Percentiles rank a stretch among this genome's conserved stretches.
These are phyloP conservation scores for Galeopsis tetrahit DNA, from an alignment of 257 asterid species.

Conservation along the genomic window DNA sequence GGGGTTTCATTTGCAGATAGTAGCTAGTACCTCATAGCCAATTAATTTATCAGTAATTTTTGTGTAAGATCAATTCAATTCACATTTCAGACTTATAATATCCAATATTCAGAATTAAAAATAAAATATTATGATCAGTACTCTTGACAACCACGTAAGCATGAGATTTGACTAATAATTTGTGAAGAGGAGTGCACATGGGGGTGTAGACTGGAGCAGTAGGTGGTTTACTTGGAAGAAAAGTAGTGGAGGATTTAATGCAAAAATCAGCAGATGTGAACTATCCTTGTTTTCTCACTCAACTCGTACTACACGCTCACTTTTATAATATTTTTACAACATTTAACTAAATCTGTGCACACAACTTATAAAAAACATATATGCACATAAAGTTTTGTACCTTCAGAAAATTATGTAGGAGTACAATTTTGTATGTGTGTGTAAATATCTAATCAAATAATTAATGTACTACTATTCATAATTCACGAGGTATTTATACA, in stretches of 20 bases:
- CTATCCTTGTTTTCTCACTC: conserved; percentile 33
- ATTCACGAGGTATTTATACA: too few species aligned
- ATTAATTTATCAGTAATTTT: too few species aligned
- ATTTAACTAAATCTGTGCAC: neutral
- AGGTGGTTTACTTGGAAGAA: neutral
- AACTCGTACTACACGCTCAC: conserved; percentile 35
- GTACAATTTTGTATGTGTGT: neutral
- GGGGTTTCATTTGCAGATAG: too few species aligned
- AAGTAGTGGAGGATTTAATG: neutral
- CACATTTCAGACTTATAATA: too few species aligned
- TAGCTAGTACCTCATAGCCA: too few species aligned
- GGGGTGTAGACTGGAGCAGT: conserved; percentile 3
- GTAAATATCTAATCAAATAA: neutral
- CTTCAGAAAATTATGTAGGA: neutral
- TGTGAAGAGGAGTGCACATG: conserved; percentile 37
- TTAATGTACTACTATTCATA: neutral
- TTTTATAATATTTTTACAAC: conserved; percentile 7
- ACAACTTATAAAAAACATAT: neutral
- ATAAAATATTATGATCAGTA: too few species aligned
- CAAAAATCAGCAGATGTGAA: conserved; percentile 35
- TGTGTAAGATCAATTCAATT: too few species aligned
- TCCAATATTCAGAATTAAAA: too few species aligned
- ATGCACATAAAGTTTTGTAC: neutral
- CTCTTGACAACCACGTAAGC: too few species aligned
- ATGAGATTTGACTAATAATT: neutral